Evolutionary conservation across 176 grass and related monocot species (phyloP), one percentile per base, ranked within the genome.

Genomic region (Rhynchospora tenuis): DNA sequence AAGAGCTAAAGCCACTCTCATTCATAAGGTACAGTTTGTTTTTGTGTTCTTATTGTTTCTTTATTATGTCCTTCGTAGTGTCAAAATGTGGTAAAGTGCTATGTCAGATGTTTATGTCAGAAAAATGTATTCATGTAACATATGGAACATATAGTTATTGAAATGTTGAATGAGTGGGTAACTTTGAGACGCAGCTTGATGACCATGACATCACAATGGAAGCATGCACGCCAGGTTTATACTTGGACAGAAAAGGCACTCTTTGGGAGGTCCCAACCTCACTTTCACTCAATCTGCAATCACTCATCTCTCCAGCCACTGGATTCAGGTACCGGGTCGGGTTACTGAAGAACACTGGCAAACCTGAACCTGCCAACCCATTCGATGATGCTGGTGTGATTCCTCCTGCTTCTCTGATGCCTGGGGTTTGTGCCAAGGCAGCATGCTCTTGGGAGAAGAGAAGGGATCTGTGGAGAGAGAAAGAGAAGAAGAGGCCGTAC

Each of bases 241-340:
- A 81, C 78, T 16, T 86, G 85, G 85, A 86, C 64, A 86, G 78
- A 26, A 72, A 82, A n/a, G 85, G 85, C 33, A 63, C 54, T 81
- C 81, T 81, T 73, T 86, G 85, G 85, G 64, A 86, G 29, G 85
- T 86, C 72, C 85, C 85, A 38, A 61, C 77, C 47, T 86, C 85
- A 73, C 20, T 81, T 4, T 86, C 85, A 48, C 62, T 86, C 19
- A 68, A 86, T 64, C 38, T 86, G 16, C 7, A 76, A 48, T 86
- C 85, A 48, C 85, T 61, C 85, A 73, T 81, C 80, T 67, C 38
- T 22, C 33, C 4, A 51, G 11, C 48, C 1, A 51, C 48, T 51
- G 48, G 48, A 12, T 51, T 51, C 48, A 51, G 48, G 11, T 51
- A 51, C 48, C 48, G 48, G 48, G 11, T 51, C 11, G 48, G 48